Percentiles rank a stretch among this genome's conserved stretches.
These are phyloP conservation scores for Cercospora sp. DNA, from an alignment of 2,329 filamentous ascomycete genomes.

Conservation along the genomic window DNA sequence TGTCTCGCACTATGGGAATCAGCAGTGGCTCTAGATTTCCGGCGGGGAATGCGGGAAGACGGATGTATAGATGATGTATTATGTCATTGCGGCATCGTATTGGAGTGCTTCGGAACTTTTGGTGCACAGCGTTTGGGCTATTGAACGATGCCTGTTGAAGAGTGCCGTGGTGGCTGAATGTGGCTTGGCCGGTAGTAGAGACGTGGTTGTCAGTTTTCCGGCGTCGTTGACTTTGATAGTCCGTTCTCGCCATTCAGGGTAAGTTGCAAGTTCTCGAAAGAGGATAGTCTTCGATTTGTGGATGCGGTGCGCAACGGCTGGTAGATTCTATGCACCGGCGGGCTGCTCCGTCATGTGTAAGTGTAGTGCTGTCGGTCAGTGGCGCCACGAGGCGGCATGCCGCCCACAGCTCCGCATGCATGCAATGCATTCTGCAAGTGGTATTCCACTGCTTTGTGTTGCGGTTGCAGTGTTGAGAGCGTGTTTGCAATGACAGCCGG, in stretches of 20 bases:
- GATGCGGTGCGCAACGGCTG: not conserved
- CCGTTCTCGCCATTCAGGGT: not conserved
- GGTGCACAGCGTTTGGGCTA: not conserved
- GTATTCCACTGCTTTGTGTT: not conserved
- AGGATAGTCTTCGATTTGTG: not conserved
- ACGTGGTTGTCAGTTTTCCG: not conserved
- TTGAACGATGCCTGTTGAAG: not conserved
- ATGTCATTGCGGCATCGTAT: not conserved
- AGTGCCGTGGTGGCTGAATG: not conserved
- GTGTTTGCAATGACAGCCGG: not conserved
- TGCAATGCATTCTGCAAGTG: not conserved
- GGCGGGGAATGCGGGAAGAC: not conserved
- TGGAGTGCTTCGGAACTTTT: not conserved
- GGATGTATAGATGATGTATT: not conserved
- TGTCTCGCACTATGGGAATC: constrained; percentile 56
- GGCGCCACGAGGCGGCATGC: too few relatives aligned
- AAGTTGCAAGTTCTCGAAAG: not conserved
- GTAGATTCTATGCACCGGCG: not conserved
- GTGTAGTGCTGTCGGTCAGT: not conserved
- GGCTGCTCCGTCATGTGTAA: not conserved
- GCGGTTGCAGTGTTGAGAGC: not conserved
- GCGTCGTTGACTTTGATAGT: not conserved
- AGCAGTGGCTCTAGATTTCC: constrained; percentile 36
- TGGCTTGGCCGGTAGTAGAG: not conserved
- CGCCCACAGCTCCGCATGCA: not conserved